Evolutionary conservation across 768 basidiomycete species (phyloP).

Genomic region (Suillus luteus): DNA sequence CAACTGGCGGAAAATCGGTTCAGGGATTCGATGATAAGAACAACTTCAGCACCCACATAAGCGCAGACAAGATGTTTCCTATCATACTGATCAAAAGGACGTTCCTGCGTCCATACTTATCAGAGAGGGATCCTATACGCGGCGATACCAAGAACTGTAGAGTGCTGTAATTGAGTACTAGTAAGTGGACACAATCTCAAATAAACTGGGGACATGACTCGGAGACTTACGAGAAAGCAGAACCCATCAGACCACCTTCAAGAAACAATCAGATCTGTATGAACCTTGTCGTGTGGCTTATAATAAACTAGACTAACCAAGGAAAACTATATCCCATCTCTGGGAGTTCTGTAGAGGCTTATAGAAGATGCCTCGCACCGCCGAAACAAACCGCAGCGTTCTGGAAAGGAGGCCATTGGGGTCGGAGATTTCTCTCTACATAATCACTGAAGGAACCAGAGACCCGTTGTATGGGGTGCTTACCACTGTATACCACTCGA

Average conservation of each 20-base stretch:
- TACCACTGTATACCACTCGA: conserved; percentile 87
- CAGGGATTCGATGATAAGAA: conserved; percentile 12
- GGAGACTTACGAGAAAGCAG: conserved; percentile 79
- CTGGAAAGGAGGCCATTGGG: conserved; percentile 70
- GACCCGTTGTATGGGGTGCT: conserved; percentile 22
- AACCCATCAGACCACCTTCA: conserved; percentile 87
- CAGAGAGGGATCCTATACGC: conserved; percentile 79
- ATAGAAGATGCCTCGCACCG: conserved; percentile 66
- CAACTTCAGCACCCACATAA: conserved; percentile 55
- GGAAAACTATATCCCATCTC: conserved; percentile 91
- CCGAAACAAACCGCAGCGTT: conserved; percentile 68
- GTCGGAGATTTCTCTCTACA: conserved; percentile 70
- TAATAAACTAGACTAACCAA: conserved; percentile 58
- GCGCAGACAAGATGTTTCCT: conserved; percentile 90
- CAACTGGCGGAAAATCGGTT: conserved; percentile 51
- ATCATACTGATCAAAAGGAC: conserved; percentile 86
- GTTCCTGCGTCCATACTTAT: conserved; percentile 85
- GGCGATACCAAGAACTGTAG: conserved; percentile 87
- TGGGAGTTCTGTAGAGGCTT: conserved; percentile 59
- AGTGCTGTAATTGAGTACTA: conserved; percentile 46
- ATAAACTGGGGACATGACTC: conserved; percentile 32
- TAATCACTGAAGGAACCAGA: conserved; percentile 6
- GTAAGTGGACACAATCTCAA: conserved; percentile 36
- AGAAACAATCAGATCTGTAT: conserved; percentile 6
- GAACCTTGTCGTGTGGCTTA: neutral